Conservation (phyloP, 2,329 filamentous ascomycete species). For the Fusarium nygamai region DNA sequence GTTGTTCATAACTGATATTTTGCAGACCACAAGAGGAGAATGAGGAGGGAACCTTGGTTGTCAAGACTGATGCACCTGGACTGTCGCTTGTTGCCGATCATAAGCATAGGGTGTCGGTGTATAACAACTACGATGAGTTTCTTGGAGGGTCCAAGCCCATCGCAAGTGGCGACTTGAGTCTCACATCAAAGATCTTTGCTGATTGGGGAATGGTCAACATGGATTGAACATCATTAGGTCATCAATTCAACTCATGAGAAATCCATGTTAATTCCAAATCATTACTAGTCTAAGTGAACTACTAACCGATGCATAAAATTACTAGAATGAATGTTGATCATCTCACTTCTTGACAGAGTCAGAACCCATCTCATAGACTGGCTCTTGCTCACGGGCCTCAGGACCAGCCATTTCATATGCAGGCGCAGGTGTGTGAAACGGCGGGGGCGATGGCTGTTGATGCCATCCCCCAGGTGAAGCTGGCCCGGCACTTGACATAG, state of each 20-base stretch:
- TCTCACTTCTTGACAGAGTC: background rate
- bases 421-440: background rate
- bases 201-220: slow-evolving; percentile 1
- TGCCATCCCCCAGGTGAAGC: background rate
- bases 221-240: background rate
- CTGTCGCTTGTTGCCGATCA: background rate
- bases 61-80: background rate
- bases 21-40: background rate
- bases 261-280: background rate
- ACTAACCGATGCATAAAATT: background rate
- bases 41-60: background rate
- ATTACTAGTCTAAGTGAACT: background rate
- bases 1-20: background rate
- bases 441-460: background rate
- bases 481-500: background rate
- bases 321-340: background rate
- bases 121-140: background rate
- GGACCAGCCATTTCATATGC: background rate
- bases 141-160: background rate
- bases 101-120: background rate
- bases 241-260: background rate
- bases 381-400: background rate
- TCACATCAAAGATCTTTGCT: background rate
- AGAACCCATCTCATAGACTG: background rate
- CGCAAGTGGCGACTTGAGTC: background rate